Base-by-base conservation (phyloP, 192 early-diverging fungal genomes). In the Podila clonocystis region DNA sequence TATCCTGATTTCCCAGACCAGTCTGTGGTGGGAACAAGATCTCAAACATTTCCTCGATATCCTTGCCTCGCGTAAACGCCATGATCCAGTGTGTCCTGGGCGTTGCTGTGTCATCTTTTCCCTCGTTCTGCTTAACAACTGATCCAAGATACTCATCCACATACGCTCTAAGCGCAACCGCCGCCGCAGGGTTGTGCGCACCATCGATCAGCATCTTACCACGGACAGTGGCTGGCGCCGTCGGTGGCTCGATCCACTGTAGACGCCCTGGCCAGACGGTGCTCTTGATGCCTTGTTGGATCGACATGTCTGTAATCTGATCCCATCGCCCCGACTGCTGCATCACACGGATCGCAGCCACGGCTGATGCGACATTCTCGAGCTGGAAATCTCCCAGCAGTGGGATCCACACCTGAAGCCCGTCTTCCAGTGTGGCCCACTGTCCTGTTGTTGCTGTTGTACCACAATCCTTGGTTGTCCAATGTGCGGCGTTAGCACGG, bases 251-350 rank as follows among this genome's bases (percentile, higher is more conserved):
- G 28, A 92, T 73, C 89, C 90, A 93, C 55, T 97, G 93, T 62
- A 98, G 68, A 5, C 97, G 87, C 15, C 97, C 97, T 0, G 94
- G 94, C 94, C 95, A 97, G 48, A 85, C 71, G 5, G 93, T 92
- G 19, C 80, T 69, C 34, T 82, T 62, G 58, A 98, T 88, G 11
- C 94, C 97, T 15, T 85, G 58, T 19, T 83, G 78, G 26, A 97
- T 86, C 11, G 75, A 68, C 4, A 85, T 80, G 30, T 88, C 72
- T 1, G 86, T 86, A 20, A 92, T 86, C 58, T 41, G 72, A 6
- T 36, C 48, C 45, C 59, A 29, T 9, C 38, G 71, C 2, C 2
- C 33, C 58, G 41, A n/a, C 52, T 17, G 52, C 29, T 33, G 79
- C 68, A 96, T 66, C 0, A 82, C 71, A 41, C 88, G 76, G 13